Percentiles rank a stretch among this genome's conserved stretches.
phyloP scores from a whole-genome alignment of 352 stramenopile species.

The Phytophthora europaea region DNA sequence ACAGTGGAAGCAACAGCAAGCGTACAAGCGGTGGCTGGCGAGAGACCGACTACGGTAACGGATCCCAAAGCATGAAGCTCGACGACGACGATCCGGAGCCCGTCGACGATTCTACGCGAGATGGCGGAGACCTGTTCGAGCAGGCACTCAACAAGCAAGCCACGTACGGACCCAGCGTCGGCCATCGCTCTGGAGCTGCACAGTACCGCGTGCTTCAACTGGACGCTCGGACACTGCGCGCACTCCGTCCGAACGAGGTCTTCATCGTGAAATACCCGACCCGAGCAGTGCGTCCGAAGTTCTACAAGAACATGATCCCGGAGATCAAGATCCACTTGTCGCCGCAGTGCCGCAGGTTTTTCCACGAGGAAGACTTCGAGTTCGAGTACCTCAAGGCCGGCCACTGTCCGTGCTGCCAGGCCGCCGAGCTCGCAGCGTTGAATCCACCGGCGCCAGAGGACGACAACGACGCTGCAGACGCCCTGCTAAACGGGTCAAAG shows the following conservation, averaged over 20 bases:
- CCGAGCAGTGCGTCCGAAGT: conserved; percentile 80
- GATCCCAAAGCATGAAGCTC: conserved; percentile 87
- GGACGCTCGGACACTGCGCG: conserved; percentile 76
- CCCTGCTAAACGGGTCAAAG: conserved; percentile 25
- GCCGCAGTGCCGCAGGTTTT: conserved; percentile 92
- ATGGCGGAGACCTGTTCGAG: conserved; percentile 78
- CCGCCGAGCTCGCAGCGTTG: conserved; percentile 58
- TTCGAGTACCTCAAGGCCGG: conserved; percentile 92
- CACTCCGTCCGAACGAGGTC: conserved; percentile 83
- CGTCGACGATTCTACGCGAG: conserved; percentile 38
- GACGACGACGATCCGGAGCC: conserved; percentile 58
- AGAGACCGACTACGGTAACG: conserved; percentile 67
- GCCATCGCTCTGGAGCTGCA: conserved; percentile 57
- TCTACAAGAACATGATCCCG: conserved; percentile 94
- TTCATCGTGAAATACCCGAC: conserved; percentile 89
- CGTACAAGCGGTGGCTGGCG: conserved; percentile 52
- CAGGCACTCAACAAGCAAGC: conserved; percentile 89
- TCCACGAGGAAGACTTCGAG: conserved; percentile 97
- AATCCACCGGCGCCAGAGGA: conserved; percentile 30
- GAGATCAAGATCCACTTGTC: conserved; percentile 93
- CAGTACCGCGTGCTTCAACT: conserved; percentile 85
- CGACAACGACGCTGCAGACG: conserved; percentile 15
- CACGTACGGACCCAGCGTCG: conserved; percentile 52
- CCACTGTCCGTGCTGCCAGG: conserved; percentile 91
- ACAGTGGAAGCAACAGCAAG: conserved; percentile 28